Percentiles rank a stretch among this genome's conserved stretches.
Evolutionary conservation across 345 rosid genomes (phyloP).

Genomic region (Turnera subulata): DNA sequence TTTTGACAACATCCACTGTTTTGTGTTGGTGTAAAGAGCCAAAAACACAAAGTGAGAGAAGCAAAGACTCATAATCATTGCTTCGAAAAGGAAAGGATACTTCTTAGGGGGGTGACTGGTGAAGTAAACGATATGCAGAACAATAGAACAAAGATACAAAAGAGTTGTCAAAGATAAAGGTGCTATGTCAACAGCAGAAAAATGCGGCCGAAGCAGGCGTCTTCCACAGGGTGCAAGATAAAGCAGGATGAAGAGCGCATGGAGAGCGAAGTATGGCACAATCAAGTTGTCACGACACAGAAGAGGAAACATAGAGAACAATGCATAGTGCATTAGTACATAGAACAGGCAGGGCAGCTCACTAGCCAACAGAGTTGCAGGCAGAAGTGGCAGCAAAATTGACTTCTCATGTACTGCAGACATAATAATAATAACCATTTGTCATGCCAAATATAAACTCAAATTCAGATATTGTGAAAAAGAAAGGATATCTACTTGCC

Average conservation of each 20-base stretch:
- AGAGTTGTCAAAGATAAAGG: constrained; percentile 22
- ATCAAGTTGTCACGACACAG: constrained; percentile 69
- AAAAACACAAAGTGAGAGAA: constrained; percentile 48
- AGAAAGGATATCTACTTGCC: constrained; percentile 31
- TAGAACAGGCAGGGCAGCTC: constrained; percentile 48
- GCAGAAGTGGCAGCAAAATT: constrained; percentile 81
- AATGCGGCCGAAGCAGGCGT: constrained; percentile 16
- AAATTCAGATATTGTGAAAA: not conserved
- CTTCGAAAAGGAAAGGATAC: constrained; percentile 70
- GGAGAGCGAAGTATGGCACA: constrained; percentile 53
- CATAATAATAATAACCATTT: constrained; percentile 5
- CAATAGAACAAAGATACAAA: constrained; percentile 41
- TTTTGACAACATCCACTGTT: constrained; percentile 52
- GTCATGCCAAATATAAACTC: not conserved
- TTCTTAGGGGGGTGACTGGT: constrained; percentile 49
- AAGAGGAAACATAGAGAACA: constrained; percentile 95
- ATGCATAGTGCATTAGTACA: constrained; percentile 54
- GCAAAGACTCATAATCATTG: constrained; percentile 67
- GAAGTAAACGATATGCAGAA: constrained; percentile 62
- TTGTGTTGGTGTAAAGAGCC: constrained; percentile 45
- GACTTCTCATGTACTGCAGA: constrained; percentile 98
- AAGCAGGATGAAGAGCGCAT: constrained; percentile 48
- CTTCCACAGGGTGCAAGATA: constrained; percentile 38
- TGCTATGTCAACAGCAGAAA: constrained; percentile 5
- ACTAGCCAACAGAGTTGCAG: constrained; percentile 68